A percentile compares a stretch with the other conserved stretches of the same genome.
phyloP scores from a whole-genome alignment of 768 basidiomycete genomes.

The Podaxis sp. region DNA sequence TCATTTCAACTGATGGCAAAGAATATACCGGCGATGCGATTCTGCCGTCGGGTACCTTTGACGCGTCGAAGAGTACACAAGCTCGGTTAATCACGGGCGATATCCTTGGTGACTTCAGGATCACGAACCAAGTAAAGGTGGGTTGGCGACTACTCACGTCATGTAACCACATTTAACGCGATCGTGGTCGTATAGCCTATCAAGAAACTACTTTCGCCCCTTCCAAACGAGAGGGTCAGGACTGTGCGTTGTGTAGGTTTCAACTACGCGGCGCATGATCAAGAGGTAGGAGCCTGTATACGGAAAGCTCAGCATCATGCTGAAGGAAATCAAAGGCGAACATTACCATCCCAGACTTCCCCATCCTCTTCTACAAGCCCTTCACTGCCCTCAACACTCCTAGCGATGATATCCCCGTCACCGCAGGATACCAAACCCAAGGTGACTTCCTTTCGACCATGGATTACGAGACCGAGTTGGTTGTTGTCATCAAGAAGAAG shows the following conservation, averaged over 20 bases:
- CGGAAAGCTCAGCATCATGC: neutral
- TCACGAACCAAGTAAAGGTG: constrained; percentile 37
- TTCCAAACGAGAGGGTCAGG: constrained; percentile 31
- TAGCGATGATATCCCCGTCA: constrained; percentile 34
- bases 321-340: constrained; percentile 25
- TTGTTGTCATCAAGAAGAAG: constrained; percentile 40
- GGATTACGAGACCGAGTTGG: constrained; percentile 44
- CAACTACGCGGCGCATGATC: constrained; percentile 35
- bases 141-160: neutral
- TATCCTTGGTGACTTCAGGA: constrained; percentile 34
- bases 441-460: constrained; percentile 39
- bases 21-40: constrained; percentile 41
- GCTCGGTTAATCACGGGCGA: constrained; percentile 35
- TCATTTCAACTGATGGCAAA: constrained; percentile 35
- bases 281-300: constrained; percentile 23
- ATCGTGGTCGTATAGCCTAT: constrained; percentile 25
- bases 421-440: constrained; percentile 38
- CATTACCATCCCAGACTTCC: constrained; percentile 34
- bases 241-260: constrained; percentile 38
- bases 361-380: constrained; percentile 37
- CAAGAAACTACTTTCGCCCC: constrained; percentile 33
- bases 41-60: constrained; percentile 27
- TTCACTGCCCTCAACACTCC: constrained; percentile 37
- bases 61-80: constrained; percentile 32
- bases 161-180: neutral